Evolutionary conservation across 257 asterid species (phyloP).

Genomic region (Nicotiana undulata): DNA sequence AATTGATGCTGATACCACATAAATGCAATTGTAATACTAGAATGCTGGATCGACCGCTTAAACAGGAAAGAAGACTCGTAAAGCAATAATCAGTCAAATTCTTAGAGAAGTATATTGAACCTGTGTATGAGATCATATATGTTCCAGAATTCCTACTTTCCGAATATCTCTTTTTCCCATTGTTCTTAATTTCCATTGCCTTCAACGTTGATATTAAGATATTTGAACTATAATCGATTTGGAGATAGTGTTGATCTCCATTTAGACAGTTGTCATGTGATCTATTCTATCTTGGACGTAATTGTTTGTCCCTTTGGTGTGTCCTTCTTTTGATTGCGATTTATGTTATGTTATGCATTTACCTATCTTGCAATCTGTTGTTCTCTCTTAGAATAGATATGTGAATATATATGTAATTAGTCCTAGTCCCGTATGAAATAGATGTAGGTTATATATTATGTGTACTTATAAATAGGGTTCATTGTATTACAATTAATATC

Average conservation of each 20-base stretch:
- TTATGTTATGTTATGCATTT: background rate
- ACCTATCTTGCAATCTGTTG: background rate
- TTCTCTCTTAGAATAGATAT: too few relatives aligned
- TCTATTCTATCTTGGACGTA: background rate
- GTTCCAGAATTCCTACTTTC: background rate
- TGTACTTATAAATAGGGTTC: too few relatives aligned
- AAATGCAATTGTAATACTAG: background rate
- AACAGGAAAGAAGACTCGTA: background rate
- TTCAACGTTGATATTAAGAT: background rate
- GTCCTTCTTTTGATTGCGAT: background rate
- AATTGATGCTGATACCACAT: background rate
- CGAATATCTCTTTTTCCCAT: background rate
- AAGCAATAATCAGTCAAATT: background rate
- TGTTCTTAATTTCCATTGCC: background rate
- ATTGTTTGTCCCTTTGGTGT: background rate
- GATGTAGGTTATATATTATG: too few relatives aligned
- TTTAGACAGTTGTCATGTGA: background rate
- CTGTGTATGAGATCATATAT: background rate
- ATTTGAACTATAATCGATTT: background rate
- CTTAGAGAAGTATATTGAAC: background rate
- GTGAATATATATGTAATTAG: too few relatives aligned
- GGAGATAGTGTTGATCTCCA: background rate
- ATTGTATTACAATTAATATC: too few relatives aligned
- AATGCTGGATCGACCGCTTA: background rate
- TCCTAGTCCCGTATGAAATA: too few relatives aligned